Base-by-base conservation (phyloP, 2,329 filamentous ascomycete species). In the Akanthomyces lecanii region DNA sequence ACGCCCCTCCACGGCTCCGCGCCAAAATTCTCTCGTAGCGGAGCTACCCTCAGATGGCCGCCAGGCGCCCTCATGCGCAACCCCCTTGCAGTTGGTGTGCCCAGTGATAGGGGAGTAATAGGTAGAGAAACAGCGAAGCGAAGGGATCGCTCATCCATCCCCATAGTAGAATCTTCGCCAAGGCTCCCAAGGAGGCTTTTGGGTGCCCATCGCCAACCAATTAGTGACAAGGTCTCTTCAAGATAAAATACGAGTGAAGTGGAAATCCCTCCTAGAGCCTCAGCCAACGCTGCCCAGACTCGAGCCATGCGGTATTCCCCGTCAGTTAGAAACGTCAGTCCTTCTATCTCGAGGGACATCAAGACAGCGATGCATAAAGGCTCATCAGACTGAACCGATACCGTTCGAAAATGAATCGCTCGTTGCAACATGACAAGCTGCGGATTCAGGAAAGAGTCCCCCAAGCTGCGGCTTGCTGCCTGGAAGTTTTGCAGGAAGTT, bases 321-420 rank as follows among this genome's bases (percentile, higher is more conserved):
- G 18, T 65, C 64, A 6, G 61, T 23, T 14, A 50, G 62, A 2
- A 38, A 50, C 5, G 67, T 64, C 23, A 69, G 64, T n/a, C 62
- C 60, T 3, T 52, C 47, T 0, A 69, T 56, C n/a, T 72, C 65
- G 1, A 73, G 66, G 1, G 54, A 55, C 67, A 73, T 66, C 12
- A 73, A 59, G 14, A 71, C 72, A 0, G 66, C 70, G 21, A 74
- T 72, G 47, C 72, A 74, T 1, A 74, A 65, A 0, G 72, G 63
- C 62, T 73, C 71, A 47, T 73, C 71, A 2, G 67, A 65, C n/a
- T 67, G 42, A 1, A 74, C 70, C 30, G 69, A 71, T 1, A 74
- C 71, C 10, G 66, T 66, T n/a, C 71, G 67, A 55, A 67, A 71
- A 40, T 70, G 63, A 23, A 74, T 63, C 11, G 68, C 65, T 33